These are phyloP conservation scores for Verticillium nubilum DNA, from an alignment of 2,329 filamentous ascomycete species.

Conservation along the genomic window DNA sequence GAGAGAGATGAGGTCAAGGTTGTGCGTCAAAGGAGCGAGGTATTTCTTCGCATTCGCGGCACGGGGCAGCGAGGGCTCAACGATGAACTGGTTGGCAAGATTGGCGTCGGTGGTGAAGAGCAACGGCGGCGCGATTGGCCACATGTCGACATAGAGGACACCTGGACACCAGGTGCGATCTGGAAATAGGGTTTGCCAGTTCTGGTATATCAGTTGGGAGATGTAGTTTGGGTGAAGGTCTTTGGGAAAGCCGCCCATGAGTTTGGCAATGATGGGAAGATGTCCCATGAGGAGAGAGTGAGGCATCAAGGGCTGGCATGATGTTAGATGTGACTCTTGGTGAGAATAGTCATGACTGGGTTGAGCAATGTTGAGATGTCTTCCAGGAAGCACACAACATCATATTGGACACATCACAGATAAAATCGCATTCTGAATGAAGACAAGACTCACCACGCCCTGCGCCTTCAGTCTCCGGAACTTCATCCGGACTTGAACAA, in stretches of 20 bases:
- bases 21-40: constrained; percentile 22
- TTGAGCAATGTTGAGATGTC: neutral
- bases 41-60: constrained; percentile 20
- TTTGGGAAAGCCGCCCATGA: neutral
- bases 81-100: constrained; percentile 15
- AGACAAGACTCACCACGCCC: neutral
- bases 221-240: neutral
- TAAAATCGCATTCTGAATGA: neutral
- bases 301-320: neutral
- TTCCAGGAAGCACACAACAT: neutral
- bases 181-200: neutral
- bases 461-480: neutral
- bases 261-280: neutral
- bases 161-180: constrained; percentile 15
- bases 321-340: neutral
- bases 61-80: constrained; percentile 14
- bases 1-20: constrained; percentile 23
- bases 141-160: constrained; percentile 22
- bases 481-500: neutral
- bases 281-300: neutral
- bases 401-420: neutral
- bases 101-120: constrained; percentile 14
- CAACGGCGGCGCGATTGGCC: constrained; percentile 17
- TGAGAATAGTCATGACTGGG: neutral
- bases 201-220: neutral